Evolutionary conservation across 768 basidiomycete species (phyloP), one percentile per base, ranked within the genome.

Genomic region (Lactarius quietus): DNA sequence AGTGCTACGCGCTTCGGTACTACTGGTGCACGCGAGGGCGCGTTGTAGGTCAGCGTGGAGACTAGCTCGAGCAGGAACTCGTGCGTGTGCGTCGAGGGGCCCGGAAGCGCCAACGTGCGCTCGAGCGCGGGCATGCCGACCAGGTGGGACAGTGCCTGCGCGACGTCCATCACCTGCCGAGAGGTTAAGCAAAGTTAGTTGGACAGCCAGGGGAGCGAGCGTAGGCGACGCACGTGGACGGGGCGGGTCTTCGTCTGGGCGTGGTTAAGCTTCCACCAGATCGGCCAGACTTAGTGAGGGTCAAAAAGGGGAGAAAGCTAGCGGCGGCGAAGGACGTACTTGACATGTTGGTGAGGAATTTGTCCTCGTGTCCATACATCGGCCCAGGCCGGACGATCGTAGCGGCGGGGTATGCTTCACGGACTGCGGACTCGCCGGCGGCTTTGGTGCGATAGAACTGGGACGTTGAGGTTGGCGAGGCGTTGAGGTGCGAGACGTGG

Each of bases 301-400:
- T 53, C 68, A 63, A 28, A 35, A 59, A 15, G 23, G 63, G 35
- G 48, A 61, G 61, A 61, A 56, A 38, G 62, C 64, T 28, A 70
- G 69, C 59, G 64, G 65, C 58, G 68, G 64, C 52, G 43, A 43
- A 39, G 48, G 63, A 83, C 90, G 76, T 74, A 95, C 95, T 79
- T 57, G 94, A 90, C 77, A 97, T 90, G 74, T 92, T 95, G 75
- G 90, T 95, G 73, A 98, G 78, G 57, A 98, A 78, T 76, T 89
- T 93, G 79, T 99, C 97, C 77, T 99, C 97, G 72, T 89, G 86
- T n/a, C 97, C 97, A 75, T 81, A 99, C 86, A 98, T 86, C 36
- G 84, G 73, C 12, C 85, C 85, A 48, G 97, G 97, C 57, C 94
- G 81, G 61, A 97, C 83, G 70, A 99, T 91, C 43, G 92, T 97